Conservation (phyloP, 2,329 filamentous ascomycete species). For the Ramularia endophylla region DNA sequence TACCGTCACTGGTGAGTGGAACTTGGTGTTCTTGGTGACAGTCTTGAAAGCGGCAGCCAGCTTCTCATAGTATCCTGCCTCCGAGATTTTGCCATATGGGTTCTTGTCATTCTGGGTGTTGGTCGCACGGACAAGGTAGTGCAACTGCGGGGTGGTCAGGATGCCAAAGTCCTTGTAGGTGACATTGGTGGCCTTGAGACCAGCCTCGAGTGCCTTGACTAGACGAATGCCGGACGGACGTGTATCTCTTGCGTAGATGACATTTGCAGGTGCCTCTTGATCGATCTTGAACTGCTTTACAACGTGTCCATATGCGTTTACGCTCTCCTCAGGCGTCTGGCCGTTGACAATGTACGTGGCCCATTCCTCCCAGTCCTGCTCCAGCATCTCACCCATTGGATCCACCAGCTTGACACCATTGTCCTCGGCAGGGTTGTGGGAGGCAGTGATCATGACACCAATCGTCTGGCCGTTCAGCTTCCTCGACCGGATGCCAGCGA, state of each 20-base stretch:
- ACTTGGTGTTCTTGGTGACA: slow-evolving; percentile 70
- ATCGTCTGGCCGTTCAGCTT: slow-evolving; percentile 87
- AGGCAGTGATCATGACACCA: slow-evolving; percentile 93
- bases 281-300: slow-evolving; percentile 72
- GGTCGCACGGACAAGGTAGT: slow-evolving; percentile 90
- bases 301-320: slow-evolving; percentile 69
- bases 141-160: slow-evolving; percentile 93
- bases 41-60: slow-evolving; percentile 75
- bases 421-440: slow-evolving; percentile 83
- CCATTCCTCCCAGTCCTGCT: slow-evolving; percentile 84
- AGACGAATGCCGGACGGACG: slow-evolving; percentile 84
- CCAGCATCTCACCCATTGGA: slow-evolving; percentile 96
- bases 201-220: slow-evolving; percentile 70
- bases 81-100: slow-evolving; percentile 81
- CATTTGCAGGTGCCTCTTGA: slow-evolving; percentile 60
- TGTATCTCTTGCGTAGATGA: slow-evolving; percentile 89
- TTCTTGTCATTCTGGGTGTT: slow-evolving; percentile 87
- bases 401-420: slow-evolving; percentile 96
- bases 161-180: slow-evolving; percentile 81
- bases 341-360: slow-evolving; percentile 88
- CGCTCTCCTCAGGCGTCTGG: slow-evolving; percentile 65
- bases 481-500: slow-evolving; percentile 81
- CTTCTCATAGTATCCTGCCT: slow-evolving; percentile 94
- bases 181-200: slow-evolving; percentile 67
- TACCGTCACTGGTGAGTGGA: slow-evolving; percentile 69